Base-by-base conservation (phyloP, 1,284 basidiomycete genomes). In the Athelia sp. region DNA sequence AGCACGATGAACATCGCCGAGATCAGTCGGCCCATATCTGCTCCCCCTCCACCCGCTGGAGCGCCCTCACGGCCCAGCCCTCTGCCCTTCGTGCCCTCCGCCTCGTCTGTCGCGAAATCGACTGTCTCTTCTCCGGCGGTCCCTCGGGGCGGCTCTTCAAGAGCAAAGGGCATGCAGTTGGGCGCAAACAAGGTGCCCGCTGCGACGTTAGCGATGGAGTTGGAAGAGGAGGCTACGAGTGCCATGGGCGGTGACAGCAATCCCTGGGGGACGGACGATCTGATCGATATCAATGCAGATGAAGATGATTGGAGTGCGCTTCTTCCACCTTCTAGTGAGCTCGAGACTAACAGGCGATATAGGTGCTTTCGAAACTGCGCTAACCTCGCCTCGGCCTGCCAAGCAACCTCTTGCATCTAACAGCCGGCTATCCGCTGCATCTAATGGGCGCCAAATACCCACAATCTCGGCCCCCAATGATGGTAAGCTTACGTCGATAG, bases 201-300 rank as follows among this genome's bases (percentile, higher is more conserved):
- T 24, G 62, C 68, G 13, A 58, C 65, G 14, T 55, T 79, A 2
- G 73, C 76, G 10, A 73, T 77, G 3, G 75, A 80, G 49, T 67
- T 87, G 45, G 80, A 77, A 9, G 80, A 85, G 34, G 79, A 83
- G 49, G 71, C 76, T 4, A 75, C 76, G 48, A 70, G 76, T 23
- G 76, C 74, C 24, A 72, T 71, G 44, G 71, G 68, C 32, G 72
- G 66, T 18, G 61, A 62, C 13, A 58, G 60, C 4, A 82, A 84
- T 60, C 78, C 81, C 0, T 92, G 87, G 84, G 85, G 82, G 3
- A 75, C 66, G 45, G 82, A 81, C 23, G 90, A 96, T 65, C 66
- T 96, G 49, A 95, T 96, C 65, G 93, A 97, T 58, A 83, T 97
- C 9, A 86, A 93, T 62, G 92, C 89, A 1, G 93, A 97, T 58